Evolutionary conservation across 2,329 filamentous ascomycete species (phyloP).

Genomic region (Lasiodiplodia theobromae): DNA sequence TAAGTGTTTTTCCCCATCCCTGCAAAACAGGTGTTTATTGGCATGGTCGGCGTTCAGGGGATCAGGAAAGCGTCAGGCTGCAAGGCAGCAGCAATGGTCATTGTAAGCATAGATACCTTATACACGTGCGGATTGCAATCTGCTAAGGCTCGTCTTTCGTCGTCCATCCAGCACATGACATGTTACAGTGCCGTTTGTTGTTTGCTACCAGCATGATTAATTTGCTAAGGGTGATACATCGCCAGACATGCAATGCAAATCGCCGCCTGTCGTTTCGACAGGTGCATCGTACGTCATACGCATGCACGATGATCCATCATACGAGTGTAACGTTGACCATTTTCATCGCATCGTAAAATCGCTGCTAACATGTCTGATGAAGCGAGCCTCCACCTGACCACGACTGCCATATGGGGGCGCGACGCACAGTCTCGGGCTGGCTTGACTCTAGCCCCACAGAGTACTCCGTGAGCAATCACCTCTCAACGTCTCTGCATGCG

Average conservation of each 20-base stretch:
- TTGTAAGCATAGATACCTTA: slow-evolving; percentile 29
- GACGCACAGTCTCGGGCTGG: slow-evolving; percentile 9
- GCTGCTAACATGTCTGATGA: slow-evolving; percentile 25
- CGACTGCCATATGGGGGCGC: slow-evolving; percentile 5
- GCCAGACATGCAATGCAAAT: slow-evolving; percentile 21
- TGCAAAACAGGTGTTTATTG: slow-evolving; percentile 10
- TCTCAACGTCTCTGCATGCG: slow-evolving; percentile 29
- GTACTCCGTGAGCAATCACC: slow-evolving; percentile 23
- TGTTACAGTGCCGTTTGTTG: slow-evolving; percentile 2
- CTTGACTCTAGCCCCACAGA: slow-evolving; percentile 17
- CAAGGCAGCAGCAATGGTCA: slow-evolving; percentile 18
- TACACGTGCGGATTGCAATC: slow-evolving; percentile 19
- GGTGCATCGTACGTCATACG: slow-evolving; percentile 23
- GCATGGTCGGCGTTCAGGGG: slow-evolving; percentile 21
- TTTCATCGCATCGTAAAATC: slow-evolving; percentile 6
- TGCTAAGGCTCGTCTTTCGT: slow-evolving; percentile 15
- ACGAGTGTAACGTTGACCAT: slow-evolving; percentile 25
- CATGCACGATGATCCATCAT: slow-evolving; percentile 27
- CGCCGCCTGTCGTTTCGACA: slow-evolving; percentile 25
- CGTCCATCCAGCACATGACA: not conserved
- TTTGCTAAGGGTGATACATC: slow-evolving; percentile 11
- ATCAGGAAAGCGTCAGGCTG: slow-evolving; percentile 7
- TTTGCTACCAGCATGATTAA: slow-evolving; percentile 2
- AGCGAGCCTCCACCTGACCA: slow-evolving; percentile 24
- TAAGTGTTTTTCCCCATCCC: not conserved